These are phyloP conservation scores for Fomitopsis betulina DNA, from an alignment of 1,284 basidiomycete species.

Conservation along the genomic window DNA sequence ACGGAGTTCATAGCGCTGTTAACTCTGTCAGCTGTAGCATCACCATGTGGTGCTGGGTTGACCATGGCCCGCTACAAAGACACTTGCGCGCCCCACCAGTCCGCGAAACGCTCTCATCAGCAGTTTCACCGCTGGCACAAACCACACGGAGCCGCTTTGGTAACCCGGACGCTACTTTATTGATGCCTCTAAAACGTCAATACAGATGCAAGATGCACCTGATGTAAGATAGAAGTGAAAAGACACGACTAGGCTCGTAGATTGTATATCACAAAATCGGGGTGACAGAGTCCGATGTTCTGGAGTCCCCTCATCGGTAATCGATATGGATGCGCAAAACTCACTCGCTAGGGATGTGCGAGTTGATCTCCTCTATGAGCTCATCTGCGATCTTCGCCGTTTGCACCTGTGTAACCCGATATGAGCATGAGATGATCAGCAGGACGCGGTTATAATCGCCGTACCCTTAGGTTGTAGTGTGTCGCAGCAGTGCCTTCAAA, in stretches of 20 bases:
- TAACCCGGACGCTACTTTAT: background rate
- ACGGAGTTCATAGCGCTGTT: too few relatives aligned
- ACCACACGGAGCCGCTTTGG: background rate
- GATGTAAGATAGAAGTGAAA: background rate
- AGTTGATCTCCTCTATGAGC: slow-evolving; percentile 31
- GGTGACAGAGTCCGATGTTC: background rate
- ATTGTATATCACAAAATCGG: background rate
- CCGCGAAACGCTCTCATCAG: too few relatives aligned
- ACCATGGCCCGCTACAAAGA: too few relatives aligned
- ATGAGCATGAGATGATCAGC: slow-evolving; percentile 1
- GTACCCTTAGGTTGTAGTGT: slow-evolving; percentile 77
- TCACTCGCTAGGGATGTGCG: slow-evolving; percentile 28
- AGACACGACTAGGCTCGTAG: background rate
- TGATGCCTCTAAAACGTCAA: background rate
- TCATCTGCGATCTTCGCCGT: slow-evolving; percentile 31
- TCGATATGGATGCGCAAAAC: background rate
- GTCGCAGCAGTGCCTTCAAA: slow-evolving; percentile 62
- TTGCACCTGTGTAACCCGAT: slow-evolving; percentile 21
- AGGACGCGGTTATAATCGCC: slow-evolving; percentile 19
- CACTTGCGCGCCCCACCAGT: too few relatives aligned
- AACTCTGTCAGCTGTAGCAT: too few relatives aligned
- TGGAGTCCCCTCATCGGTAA: background rate
- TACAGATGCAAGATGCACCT: background rate
- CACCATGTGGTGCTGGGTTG: too few relatives aligned
- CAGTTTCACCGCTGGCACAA: too few relatives aligned